Evolutionary conservation across 768 basidiomycete species (phyloP), one percentile per base, ranked within the genome.

Genomic region (Rhizopogon roseolus): DNA sequence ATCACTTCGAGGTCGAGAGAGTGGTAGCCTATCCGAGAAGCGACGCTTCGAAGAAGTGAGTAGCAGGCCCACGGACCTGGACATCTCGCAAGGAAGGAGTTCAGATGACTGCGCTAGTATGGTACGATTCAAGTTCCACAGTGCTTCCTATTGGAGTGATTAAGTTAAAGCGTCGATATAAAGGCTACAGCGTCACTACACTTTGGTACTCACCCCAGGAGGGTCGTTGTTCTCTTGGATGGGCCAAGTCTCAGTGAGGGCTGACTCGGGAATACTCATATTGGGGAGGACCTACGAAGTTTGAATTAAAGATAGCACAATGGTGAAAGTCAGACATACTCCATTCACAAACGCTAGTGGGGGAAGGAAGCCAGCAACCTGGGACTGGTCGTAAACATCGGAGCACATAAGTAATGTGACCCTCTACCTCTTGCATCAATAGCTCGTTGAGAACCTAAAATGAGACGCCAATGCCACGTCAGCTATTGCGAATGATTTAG

Each of bases 361-460:
- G 22, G 46, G 46, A n/a, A 48, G 46, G 14, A 48, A 48, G 19
- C 46, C 46, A 36, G 46, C 46, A 16, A 48, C 34, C 46, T 48
- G 34, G 8, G 22, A 19, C 14, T 16, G 14, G 7, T 16, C 9
- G 16, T 48, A 9, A 48, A 19, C 16, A 10, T 48, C 36, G 46
- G 34, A 10, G 9, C 11, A 9, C 14, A 36, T 48, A 48, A 36
- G 19, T 1, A 10, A 48, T 22, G 9, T 6, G 19, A 5, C 36
- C 14, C 7, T 19, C 5, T 16, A 48, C 46, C 46, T 48, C 46
- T 22, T 48, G 46, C 34, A 48, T 48, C 46, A 48, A 22, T 1
- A 48, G 46, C 9, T 48, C 46, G 8, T 48, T 48, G 2, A 48
- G 46, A 22, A 48, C 7, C 46, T 48, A 19, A 16, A 16, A 36